Evolutionary conservation across 2,329 filamentous ascomycete genomes (phyloP), one percentile per base, ranked within the genome.

Genomic region (Lecanoromycetidae sp.): DNA sequence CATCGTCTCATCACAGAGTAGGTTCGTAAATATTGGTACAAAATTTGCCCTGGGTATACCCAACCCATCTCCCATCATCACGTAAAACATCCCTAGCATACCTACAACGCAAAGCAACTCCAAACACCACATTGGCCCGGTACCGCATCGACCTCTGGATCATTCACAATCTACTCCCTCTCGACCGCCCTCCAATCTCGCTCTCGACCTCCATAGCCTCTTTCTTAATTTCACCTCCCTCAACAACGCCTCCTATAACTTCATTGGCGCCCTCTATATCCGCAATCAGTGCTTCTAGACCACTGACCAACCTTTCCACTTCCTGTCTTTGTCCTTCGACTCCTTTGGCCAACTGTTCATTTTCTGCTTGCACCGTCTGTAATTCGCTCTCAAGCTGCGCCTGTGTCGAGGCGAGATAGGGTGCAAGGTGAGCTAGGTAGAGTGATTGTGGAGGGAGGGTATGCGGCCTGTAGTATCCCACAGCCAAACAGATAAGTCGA

Each of bases 381-480:
- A 80, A 63, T 48, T 70, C 69, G n/a, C 59, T 53, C 44, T 70
- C 66, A 50, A 80, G 63, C 2, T 68, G 60, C n/a, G 61, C 58
- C 19, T 71, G 67, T 40, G 71, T 70, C 53, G 71, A 64, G 35
- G 68, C 63, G 41, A 81, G 62, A 49, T 75, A 74, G 0, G 77
- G 75, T 41, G 69, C 67, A 3, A 81, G 61, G 59, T 80, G 75
- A n/a, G 76, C 74, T 15, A 70, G 65, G 51, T 77, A 74, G 9
- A 81, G 64, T 39, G 74, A 69, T 23, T 71, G 63, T 1, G 77
- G 74, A 0, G 73, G 67, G 17, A 80, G 64, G 0, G 71, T 77
- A 61, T 81, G 77, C 15, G 75, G 73, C 27, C 75, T 79, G 51
- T 15, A 12, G 7, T 15, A n/a, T n/a, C n/a, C n/a, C n/a, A n/a